Conservation (phyloP, 768 basidiomycete species). For the Suillus sp. region DNA sequence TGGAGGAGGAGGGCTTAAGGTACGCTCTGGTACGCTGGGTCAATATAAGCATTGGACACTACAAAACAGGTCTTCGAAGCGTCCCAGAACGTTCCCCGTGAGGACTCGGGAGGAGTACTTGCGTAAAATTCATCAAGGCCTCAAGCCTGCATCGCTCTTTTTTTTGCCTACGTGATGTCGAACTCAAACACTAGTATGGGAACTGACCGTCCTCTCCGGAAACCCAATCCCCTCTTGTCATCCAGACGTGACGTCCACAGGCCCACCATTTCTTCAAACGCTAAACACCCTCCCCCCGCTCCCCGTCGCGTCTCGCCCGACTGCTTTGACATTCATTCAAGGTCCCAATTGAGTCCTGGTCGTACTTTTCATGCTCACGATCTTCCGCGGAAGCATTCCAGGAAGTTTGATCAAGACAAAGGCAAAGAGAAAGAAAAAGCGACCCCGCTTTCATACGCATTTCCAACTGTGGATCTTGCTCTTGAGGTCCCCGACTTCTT, state of each 20-base stretch:
- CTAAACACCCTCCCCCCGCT: conserved; percentile 18
- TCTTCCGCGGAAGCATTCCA: conserved; percentile 26
- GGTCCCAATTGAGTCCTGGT: conserved; percentile 40
- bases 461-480: conserved; percentile 30
- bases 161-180: conserved; percentile 22
- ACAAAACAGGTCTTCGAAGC: not conserved
- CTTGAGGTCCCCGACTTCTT: conserved; percentile 30
- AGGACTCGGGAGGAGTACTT: not conserved
- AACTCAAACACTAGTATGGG: conserved; percentile 17
- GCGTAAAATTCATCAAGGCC: conserved; percentile 8
- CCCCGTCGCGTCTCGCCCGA: conserved; percentile 29
- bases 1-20: conserved; percentile 1
- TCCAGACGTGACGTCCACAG: conserved; percentile 51
- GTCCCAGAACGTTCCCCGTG: not conserved
- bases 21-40: not conserved
- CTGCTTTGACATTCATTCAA: conserved; percentile 52
- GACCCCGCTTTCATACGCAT: conserved; percentile 24
- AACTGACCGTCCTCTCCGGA: conserved; percentile 46
- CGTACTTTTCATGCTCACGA: conserved; percentile 23
- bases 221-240: conserved; percentile 60
- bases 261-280: conserved; percentile 18
- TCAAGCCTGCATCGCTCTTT: not conserved
- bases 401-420: conserved; percentile 30
- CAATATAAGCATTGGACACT: not conserved
- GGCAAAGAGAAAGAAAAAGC: conserved; percentile 29